Base-by-base conservation (phyloP, 177 flowering plant genomes). In the Vitis hybrid region DNA sequence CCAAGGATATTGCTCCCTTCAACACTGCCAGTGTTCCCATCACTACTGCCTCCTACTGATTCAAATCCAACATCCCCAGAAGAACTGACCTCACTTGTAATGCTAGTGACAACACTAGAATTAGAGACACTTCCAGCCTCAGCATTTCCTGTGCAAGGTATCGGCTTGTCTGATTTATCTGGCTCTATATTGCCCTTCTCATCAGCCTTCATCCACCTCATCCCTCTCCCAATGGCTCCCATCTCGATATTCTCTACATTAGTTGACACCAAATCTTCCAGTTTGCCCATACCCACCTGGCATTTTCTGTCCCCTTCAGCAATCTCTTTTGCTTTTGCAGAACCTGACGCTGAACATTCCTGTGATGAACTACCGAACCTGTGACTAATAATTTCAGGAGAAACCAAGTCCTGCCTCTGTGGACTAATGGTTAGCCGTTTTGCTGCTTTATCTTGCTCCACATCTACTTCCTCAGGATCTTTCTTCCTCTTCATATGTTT, bases 351-450 rank as follows among this genome's bases (percentile, higher is more conserved):
- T 58, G 19, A 15, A 16, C 48, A 13, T 50, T 56, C 67, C 2
- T 45, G 68, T 68, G 73, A 68, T 39, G 68, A 18, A 31, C 70
- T 60, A 29, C 64, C 10, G 56, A 61, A 67, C 62, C 69, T 58
- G 59, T 51, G 20, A 60, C 55, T 51, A 67, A 60, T 48, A 50
- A 33, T 65, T 51, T 78, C 84, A 22, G 85, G 85, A 68, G 87
- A 84, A 29, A 76, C 55, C 45, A 80, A 72, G 55, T 52, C 77
- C 65, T 52, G 69, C 57, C 76, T 78, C 57, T 59, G 70, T 9
- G 85, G 86, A 66, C 86, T 82, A 66, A 72, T 58, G 49, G 84
- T 76, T n/a, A 33, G 66, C 20, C 75, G 65, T 68, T 86, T 89
- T 67, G 67, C 78, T 11, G 75, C 72, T 55, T 64, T 67, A 10